Percentiles rank a stretch among this genome's conserved stretches.
phyloP scores from a whole-genome alignment of 345 rosid genomes.

The Populus davidiana region DNA sequence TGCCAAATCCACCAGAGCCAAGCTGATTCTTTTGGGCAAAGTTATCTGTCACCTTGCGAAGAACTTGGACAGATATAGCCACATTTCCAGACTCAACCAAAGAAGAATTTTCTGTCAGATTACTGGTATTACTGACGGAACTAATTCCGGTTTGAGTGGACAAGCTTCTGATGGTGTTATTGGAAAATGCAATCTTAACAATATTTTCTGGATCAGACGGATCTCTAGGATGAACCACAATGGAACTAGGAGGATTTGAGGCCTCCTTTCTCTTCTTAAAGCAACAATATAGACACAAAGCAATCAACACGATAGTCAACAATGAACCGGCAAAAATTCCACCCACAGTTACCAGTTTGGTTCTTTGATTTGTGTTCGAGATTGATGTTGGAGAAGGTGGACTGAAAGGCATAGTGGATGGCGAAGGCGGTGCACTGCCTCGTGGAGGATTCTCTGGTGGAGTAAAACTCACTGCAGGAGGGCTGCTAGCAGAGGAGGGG shows the following conservation, averaged over 20 bases:
- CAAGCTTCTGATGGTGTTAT: constrained; percentile 23
- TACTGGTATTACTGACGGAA: constrained; percentile 36
- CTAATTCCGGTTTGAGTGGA: constrained; percentile 29
- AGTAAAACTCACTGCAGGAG: constrained; percentile 19
- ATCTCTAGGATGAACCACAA: constrained; percentile 42
- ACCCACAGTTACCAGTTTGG: constrained; percentile 11
- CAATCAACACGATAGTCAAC: constrained; percentile 16
- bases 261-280: constrained; percentile 27
- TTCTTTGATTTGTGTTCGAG: constrained; percentile 5
- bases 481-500: constrained; percentile 16
- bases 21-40: constrained; percentile 43
- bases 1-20: constrained; percentile 53
- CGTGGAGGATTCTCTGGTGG: constrained; percentile 15
- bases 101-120: constrained; percentile 32
- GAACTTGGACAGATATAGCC: constrained; percentile 45
- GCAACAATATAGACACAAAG: constrained; percentile 22
- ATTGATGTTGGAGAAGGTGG: constrained; percentile 26
- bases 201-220: constrained; percentile 28
- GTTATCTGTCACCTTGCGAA: constrained; percentile 43
- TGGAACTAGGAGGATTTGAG: constrained; percentile 19
- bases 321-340: constrained; percentile 19
- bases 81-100: constrained; percentile 35
- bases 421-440: constrained; percentile 3
- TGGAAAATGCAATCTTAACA: constrained; percentile 30
- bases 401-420: constrained; percentile 15